These are phyloP conservation scores for Alternaria hordeiaustralica DNA, from an alignment of 2,329 filamentous ascomycete genomes.

Conservation along the genomic window DNA sequence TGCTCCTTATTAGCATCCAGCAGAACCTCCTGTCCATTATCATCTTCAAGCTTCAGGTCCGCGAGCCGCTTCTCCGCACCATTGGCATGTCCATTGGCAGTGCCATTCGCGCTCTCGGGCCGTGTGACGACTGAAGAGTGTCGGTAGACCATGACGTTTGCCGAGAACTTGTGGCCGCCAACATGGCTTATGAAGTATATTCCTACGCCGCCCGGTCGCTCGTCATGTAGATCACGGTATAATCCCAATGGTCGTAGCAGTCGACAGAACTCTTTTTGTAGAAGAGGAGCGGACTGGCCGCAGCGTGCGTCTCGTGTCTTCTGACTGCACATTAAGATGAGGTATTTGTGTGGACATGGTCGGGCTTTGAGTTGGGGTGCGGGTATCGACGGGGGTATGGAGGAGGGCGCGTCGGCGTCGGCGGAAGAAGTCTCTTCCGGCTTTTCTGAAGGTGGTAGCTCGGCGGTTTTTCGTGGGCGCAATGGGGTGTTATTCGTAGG, in stretches of 20 bases:
- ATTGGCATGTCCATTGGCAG: slow-evolving; percentile 25
- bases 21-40: slow-evolving; percentile 45
- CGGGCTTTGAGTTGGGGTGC: slow-evolving; percentile 59
- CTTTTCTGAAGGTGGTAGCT: slow-evolving; percentile 10
- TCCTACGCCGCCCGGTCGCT: slow-evolving; percentile 87
- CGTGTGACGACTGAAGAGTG: slow-evolving; percentile 48
- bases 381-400: slow-evolving; percentile 36
- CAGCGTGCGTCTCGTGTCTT: slow-evolving; percentile 93
- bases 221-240: slow-evolving; percentile 85
- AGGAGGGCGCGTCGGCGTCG: slow-evolving; percentile 19
- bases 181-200: slow-evolving; percentile 98
- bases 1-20: slow-evolving; percentile 45
- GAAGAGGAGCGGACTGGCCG: slow-evolving; percentile 87
- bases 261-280: slow-evolving; percentile 87
- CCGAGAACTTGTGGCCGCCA: slow-evolving; percentile 94
- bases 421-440: slow-evolving; percentile 23
- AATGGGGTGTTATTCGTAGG: slow-evolving; percentile 78
- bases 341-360: slow-evolving; percentile 79
- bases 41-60: slow-evolving; percentile 48
- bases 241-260: slow-evolving; percentile 85
- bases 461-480: slow-evolving; percentile 18
- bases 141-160: slow-evolving; percentile 92
- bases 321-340: slow-evolving; percentile 94
- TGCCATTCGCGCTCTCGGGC: slow-evolving; percentile 21
- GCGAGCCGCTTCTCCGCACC: slow-evolving; percentile 45